Evolutionary conservation across 352 stramenopile genomes (phyloP).

Genomic region (Phytophthora ramorum): DNA sequence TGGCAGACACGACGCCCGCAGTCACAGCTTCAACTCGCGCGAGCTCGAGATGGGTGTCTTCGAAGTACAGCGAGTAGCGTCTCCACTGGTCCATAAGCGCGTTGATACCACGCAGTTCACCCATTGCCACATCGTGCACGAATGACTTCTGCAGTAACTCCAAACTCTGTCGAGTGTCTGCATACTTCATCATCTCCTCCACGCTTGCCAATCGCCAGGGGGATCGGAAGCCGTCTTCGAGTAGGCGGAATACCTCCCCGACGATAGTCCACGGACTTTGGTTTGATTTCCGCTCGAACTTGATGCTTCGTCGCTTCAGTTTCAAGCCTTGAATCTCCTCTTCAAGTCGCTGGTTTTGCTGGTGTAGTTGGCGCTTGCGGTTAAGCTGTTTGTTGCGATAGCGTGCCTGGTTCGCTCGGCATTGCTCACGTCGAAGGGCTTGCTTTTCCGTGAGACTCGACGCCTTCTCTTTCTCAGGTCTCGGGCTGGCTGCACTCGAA

Average conservation of each 20-base stretch:
- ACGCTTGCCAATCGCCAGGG: conserved; percentile 15
- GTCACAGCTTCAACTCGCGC: conserved; percentile 12
- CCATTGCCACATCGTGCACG: conserved; percentile 18
- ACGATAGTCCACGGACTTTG: conserved; percentile 26
- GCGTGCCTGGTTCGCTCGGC: conserved; percentile 28
- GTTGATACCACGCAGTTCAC: conserved; percentile 12
- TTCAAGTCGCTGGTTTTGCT: conserved; percentile 12
- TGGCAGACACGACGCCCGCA: conserved; percentile 9
- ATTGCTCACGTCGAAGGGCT: conserved; percentile 26
- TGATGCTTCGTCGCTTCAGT: conserved; percentile 6
- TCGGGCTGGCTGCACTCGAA: conserved; percentile 9
- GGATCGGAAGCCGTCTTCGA: conserved; percentile 23
- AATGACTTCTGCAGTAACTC: conserved; percentile 16
- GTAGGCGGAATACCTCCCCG: conserved; percentile 20
- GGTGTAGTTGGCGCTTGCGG: conserved; percentile 9
- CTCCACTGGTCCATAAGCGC: conserved; percentile 29
- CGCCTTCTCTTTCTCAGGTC: conserved; percentile 12
- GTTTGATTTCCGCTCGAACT: conserved; percentile 12
- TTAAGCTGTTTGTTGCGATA: conserved; percentile 30
- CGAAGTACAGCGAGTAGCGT: conserved; percentile 31
- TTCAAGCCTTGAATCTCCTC: conserved; percentile 23
- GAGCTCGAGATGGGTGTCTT: conserved; percentile 14
- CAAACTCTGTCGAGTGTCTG: conserved; percentile 4
- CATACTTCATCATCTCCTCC: conserved; percentile 18
- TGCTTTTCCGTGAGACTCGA: conserved; percentile 13